Conservation (phyloP, 176 grass and related monocot genomes). For the Carex kokanica region DNA sequence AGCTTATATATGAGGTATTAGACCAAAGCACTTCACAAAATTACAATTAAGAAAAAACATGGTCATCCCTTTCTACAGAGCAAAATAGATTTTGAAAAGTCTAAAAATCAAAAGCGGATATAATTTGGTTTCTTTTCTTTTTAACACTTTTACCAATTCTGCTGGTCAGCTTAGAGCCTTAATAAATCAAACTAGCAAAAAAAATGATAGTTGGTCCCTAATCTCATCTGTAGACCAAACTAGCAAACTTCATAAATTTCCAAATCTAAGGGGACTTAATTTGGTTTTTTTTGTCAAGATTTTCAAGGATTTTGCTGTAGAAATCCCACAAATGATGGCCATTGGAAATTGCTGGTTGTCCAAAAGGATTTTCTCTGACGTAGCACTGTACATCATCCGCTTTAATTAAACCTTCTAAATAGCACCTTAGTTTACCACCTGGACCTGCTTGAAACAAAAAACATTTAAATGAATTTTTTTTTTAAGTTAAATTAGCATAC, state of each 20-base stretch:
- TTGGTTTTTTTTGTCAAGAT: not conserved
- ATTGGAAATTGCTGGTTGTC: slow-evolving; percentile 24
- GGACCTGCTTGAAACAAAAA: slow-evolving; percentile 17
- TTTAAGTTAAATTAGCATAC: not conserved
- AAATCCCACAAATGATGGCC: slow-evolving; percentile 16
- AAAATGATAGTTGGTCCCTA: not conserved
- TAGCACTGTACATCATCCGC: slow-evolving; percentile 20
- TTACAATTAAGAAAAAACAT: not conserved
- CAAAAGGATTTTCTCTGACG: slow-evolving; percentile 22
- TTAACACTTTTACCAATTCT: not conserved
- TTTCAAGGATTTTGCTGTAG: slow-evolving; percentile 13
- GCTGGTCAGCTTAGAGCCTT: not conserved
- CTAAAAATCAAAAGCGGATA: not conserved
- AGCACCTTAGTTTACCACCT: slow-evolving; percentile 22
- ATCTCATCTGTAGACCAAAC: not conserved
- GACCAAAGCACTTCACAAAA: not conserved
- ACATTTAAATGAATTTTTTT: not conserved
- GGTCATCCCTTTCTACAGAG: not conserved
- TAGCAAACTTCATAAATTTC: not conserved
- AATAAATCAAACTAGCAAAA: not conserved
- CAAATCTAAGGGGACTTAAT: not conserved
- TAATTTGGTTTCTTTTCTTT: not conserved
- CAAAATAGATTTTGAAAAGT: no score
- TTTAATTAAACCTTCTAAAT: slow-evolving; percentile 20
- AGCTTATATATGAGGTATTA: not conserved